Base-by-base conservation (phyloP, 495 filamentous ascomycete species). In the Penicillium samsonianum region DNA sequence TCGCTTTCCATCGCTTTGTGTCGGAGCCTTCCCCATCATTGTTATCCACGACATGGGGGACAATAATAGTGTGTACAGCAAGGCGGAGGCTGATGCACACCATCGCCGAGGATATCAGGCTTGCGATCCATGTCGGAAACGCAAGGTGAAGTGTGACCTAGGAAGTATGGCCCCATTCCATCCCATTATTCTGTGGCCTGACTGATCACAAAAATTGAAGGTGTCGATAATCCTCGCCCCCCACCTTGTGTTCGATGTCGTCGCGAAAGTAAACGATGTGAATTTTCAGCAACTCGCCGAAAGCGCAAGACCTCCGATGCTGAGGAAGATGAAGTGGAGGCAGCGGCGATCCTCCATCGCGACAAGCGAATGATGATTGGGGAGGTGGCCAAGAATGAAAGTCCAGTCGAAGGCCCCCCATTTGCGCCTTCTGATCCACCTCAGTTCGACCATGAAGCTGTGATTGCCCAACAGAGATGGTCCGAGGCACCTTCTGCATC, bases 241-340 rank as follows among this genome's bases (percentile, higher is more conserved):
- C 94, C 94, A 41, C 95, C 95, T 1, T 98, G 94, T 67, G 90
- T 93, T 57, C 85, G 94, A 68, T 98, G 94, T 72, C 86, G 91
- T 23, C 86, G 94, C 57, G 94, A 98, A 76, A 81, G 86, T 75
- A 96, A 96, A 74, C 87, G 96, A 62, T 98, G 94, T 79, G 93
- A 86, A 80, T 98, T 98, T 79, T 96, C 92, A 59, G 90, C 91
- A n/a, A 98, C 92, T 38, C 81, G 93, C 44, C 83, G 94, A 62
- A 98, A 97, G 84, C 82, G 90, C 64, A 95, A 95, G 77, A 78
- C 80, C 49, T 78, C 75, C 49, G 88, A 91, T 55, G 85, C 82
- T 25, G 67, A 68, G 30, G 80, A 84, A 35, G 76, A 80, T n/a
- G 71, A 66, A 30, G 16, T 78, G 84, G 57, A 63, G 43, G 51